Base-by-base conservation (phyloP, 2,329 filamentous ascomycete genomes). In the Chrysosporium keratinophilum region DNA sequence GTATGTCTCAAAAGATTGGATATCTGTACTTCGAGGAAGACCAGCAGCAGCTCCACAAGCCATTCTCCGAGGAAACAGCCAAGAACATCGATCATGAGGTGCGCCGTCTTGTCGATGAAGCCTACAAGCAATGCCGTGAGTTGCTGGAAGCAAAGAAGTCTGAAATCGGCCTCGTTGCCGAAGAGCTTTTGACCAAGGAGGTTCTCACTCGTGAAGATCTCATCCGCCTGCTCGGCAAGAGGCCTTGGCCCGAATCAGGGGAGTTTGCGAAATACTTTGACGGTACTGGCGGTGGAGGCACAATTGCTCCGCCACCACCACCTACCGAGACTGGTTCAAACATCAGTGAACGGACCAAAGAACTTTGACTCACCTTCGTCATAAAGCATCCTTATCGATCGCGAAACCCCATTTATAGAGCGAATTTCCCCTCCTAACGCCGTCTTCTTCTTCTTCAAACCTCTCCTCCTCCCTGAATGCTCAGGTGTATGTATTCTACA, bases 181-280 rank as follows among this genome's bases (percentile, higher is more conserved):
- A 98, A 75, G 93, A 98, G 73, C 76, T 98, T 55, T 76, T 98
- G 59, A 80, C 76, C 64, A 96, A 96, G 79, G 93, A 98, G 74
- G 84, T 96, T 63, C 78, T 98, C 19, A 83, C 84, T 34, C 80
- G 93, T 54, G 93, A 98, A 64, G 93, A 98, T 70, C 85, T 97
- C 80, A 82, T 97, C 49, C 78, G 93, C 28, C 75, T 98, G 54
- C 76, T 98, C 23, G 93, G 93, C 19, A 84, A 84, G 45, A 76
- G 93, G 59, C 88, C 88, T 12, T 97, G 87, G 63, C 84, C 85
- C 40, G 91, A 97, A 63, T 78, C 81, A 56, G 84, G 87, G 63
- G 90, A 97, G 65, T 97, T 98, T 71, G 77, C 84, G 64, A 96
- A 96, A 76, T 98, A 95, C 76, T 98, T 98, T 69, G 76, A 78